Evolutionary conservation across 306 rosid species (phyloP).

Genomic region (Vigna radiata): DNA sequence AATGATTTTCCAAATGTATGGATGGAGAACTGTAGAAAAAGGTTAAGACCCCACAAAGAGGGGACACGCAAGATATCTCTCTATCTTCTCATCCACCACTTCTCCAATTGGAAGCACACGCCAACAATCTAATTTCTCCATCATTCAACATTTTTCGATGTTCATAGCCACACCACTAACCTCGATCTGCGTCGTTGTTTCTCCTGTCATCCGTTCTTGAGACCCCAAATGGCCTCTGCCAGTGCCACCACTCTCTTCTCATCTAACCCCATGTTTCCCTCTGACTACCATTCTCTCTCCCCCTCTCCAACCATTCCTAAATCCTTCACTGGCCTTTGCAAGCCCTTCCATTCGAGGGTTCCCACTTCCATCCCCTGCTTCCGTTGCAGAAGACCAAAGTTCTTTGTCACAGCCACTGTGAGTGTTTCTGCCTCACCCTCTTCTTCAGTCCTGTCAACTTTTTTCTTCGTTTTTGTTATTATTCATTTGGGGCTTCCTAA

Average conservation of each 20-base stretch:
- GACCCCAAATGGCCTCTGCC: conserved; percentile 59
- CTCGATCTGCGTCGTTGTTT: neutral
- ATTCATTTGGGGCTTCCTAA: neutral
- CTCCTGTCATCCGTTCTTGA: neutral
- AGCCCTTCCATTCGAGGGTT: conserved; percentile 58
- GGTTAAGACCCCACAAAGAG: conserved; percentile 28
- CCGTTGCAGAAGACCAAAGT: conserved; percentile 56
- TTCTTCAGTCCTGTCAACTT: conserved; percentile 4
- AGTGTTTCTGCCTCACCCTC: conserved; percentile 30
- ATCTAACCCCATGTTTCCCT: conserved; percentile 55
- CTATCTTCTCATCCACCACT: conserved; percentile 44
- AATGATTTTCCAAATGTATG: conserved; percentile 9
- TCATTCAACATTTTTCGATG: conserved; percentile 2
- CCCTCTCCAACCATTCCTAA: conserved; percentile 63
- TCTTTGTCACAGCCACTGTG: conserved; percentile 74
- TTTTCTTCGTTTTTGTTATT: neutral
- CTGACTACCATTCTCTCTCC: conserved; percentile 49
- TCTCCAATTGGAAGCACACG: conserved; percentile 35
- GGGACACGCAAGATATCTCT: conserved; percentile 20
- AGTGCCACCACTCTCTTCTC: conserved; percentile 66
- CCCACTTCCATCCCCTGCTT: conserved; percentile 54
- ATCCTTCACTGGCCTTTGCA: conserved; percentile 69
- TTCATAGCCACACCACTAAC: neutral
- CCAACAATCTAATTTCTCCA: conserved; percentile 14
- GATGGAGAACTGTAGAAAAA: neutral